These are phyloP conservation scores for Drosera capensis DNA, from an alignment of 148 eudicot genomes.

Conservation along the genomic window DNA sequence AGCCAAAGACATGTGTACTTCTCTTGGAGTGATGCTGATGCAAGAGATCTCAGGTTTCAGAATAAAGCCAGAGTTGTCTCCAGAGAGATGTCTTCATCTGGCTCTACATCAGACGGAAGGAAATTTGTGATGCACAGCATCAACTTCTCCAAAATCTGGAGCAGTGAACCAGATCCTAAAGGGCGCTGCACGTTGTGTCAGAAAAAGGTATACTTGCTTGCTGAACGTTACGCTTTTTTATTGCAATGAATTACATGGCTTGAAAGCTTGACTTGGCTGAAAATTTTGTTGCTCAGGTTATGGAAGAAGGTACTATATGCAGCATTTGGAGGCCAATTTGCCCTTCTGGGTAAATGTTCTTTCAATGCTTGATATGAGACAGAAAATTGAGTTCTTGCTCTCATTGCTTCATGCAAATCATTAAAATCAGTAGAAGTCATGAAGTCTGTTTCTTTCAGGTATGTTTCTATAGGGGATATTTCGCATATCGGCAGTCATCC, in stretches of 20 bases:
- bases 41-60: conserved; percentile 26
- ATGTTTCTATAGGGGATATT: conserved; percentile 73
- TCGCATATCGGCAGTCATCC: conserved; percentile 78
- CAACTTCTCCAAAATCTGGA: conserved; percentile 78
- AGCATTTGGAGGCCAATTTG: conserved; percentile 92
- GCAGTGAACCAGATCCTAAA: conserved; percentile 68
- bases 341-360: conserved; percentile 65
- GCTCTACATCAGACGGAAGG: conserved; percentile 41
- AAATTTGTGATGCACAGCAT: conserved; percentile 49
- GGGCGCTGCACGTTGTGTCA: conserved; percentile 55
- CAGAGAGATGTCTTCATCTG: conserved; percentile 40
- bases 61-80: conserved; percentile 43
- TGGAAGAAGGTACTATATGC: conserved; percentile 36
- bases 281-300: conserved; percentile 25
- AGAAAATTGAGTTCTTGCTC: too few species aligned
- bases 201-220: conserved; percentile 46
- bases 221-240: background rate
- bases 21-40: conserved; percentile 53
- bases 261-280: conserved; percentile 2
- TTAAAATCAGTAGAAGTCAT: background rate
- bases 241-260: background rate
- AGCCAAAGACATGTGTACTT: conserved; percentile 63
- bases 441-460: conserved; percentile 27
- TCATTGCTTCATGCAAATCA: background rate
- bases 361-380: too few species aligned